Evolutionary conservation across 768 basidiomycete genomes (phyloP).

Genomic region (Russula brevipes): DNA sequence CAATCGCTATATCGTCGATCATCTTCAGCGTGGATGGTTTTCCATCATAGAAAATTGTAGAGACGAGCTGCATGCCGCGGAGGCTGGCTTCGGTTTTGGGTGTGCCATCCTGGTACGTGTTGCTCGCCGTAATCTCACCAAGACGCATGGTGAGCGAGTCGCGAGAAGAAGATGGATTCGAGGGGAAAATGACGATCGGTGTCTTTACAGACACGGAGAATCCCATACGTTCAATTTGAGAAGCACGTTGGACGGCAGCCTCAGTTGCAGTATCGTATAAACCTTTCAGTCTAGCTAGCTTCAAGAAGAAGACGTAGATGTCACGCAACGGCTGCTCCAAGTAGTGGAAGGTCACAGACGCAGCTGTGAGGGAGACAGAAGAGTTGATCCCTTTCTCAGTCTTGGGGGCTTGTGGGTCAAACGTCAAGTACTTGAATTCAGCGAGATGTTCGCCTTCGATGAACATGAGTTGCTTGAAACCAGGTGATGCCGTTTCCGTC

Average conservation of each 20-base stretch:
- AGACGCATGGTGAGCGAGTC: conserved; percentile 78
- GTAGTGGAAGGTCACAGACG: conserved; percentile 84
- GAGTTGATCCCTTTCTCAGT: conserved; percentile 78
- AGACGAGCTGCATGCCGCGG: conserved; percentile 76
- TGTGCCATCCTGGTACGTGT: conserved; percentile 53
- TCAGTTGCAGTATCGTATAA: conserved; percentile 92
- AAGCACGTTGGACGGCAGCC: conserved; percentile 85
- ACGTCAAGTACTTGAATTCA: conserved; percentile 91
- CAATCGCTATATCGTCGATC: conserved; percentile 83
- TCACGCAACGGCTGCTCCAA: conserved; percentile 87
- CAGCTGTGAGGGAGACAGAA: conserved; percentile 73
- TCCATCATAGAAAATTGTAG: conserved; percentile 48
- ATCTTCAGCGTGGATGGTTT: conserved; percentile 66
- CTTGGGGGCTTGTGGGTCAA: conserved; percentile 62
- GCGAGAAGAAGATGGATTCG: conserved; percentile 50
- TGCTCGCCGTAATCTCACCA: conserved; percentile 82
- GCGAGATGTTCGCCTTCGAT: conserved; percentile 95
- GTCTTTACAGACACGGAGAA: conserved; percentile 88
- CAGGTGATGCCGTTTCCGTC: conserved; percentile 45
- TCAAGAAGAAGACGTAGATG: conserved; percentile 75
- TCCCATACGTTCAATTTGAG: conserved; percentile 92
- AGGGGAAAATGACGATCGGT: conserved; percentile 87
- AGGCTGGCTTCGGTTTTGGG: conserved; percentile 72
- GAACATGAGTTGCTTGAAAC: conserved; percentile 81
- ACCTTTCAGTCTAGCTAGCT: conserved; percentile 87